Percentiles rank a stretch among this genome's conserved stretches.
phyloP scores from a whole-genome alignment of 2,329 filamentous ascomycete genomes.

The Lithohypha guttulata region DNA sequence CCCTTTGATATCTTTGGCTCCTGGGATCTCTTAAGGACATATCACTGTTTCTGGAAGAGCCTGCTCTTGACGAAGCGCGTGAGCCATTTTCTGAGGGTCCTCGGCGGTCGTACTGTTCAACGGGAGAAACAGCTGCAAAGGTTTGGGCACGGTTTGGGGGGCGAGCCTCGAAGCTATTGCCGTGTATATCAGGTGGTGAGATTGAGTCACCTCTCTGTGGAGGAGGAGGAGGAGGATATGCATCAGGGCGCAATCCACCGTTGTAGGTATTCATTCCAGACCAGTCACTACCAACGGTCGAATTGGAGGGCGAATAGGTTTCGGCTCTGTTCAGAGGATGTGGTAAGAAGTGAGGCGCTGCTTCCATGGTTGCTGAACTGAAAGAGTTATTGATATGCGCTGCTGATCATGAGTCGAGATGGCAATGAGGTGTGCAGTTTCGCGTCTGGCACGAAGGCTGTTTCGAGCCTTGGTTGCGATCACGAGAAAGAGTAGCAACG shows the following conservation, averaged over 20 bases:
- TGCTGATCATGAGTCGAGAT: too few species aligned
- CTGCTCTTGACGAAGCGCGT: slow-evolving; percentile 68
- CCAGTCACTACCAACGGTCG: slow-evolving; percentile 73
- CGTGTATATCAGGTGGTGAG: slow-evolving; percentile 8
- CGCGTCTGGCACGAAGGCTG: slow-evolving; percentile 1
- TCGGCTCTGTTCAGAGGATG: slow-evolving; percentile 6
- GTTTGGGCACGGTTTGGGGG: slow-evolving; percentile 12
- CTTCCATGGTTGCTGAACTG: slow-evolving; percentile 1
- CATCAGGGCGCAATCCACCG: slow-evolving; percentile 32
- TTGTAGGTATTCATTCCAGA: slow-evolving; percentile 60
- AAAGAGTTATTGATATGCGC: too few species aligned
- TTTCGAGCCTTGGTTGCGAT: neutral
- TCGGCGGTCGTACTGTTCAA: slow-evolving; percentile 31
- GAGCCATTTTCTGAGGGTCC: slow-evolving; percentile 24
- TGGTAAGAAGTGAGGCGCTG: slow-evolving; percentile 1
- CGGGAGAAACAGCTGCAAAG: slow-evolving; percentile 12
- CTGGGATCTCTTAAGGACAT: slow-evolving; percentile 59
- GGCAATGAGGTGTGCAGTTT: neutral
- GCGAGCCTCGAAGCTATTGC: slow-evolving; percentile 12
- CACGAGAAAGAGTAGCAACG: neutral
- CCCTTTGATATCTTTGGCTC: slow-evolving; percentile 46
- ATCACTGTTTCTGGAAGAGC: slow-evolving; percentile 64
- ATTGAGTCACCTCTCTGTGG: slow-evolving; percentile 23
- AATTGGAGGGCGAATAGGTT: slow-evolving; percentile 64
- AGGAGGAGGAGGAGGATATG: slow-evolving; percentile 40